Evolutionary conservation across 1,284 basidiomycete species (phyloP), one percentile per base, ranked within the genome.

Genomic region (Peniophora sp.): DNA sequence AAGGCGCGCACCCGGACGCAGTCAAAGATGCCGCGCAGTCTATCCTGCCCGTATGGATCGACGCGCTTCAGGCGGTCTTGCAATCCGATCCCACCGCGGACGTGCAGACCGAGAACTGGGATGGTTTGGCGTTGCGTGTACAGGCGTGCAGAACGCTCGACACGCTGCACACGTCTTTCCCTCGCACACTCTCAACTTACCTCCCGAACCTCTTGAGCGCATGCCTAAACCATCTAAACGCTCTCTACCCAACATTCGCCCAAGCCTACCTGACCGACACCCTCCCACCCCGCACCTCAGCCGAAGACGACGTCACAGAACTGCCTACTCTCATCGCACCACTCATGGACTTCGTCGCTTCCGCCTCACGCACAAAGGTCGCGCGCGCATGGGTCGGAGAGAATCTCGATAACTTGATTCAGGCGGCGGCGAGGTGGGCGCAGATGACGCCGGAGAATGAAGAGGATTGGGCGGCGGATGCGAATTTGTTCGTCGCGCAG

Each of bases 391-490:
- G 79, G 83, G 81, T 81, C 50, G 70, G 68, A 37, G 64, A 64
- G 24, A 75, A 86, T 61, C 65, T 89, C 50, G 64, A 72, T 18
- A 65, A 73, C 1, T 67, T 94, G 43, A 64, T 92, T 20, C 67
- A 71, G 9, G 69, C 76, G 3, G 73, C 89, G 2, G 79, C 93
- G 56, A 77, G 75, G 18, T 93, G 87, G 69, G 77, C 82, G 17
- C 92, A 94, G 63, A 94, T 98, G 74, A 93, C 93, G 0, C 75
- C 79, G 15, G 91, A 95, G 50, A 92, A 97, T 62, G 93, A 95
- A 64, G 92, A 95, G 47, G 87, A 83, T 37, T 98, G 96, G 95
- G 80, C 81, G 3, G 81, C 74, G 50, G 89, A 97, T 60, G 83
- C 91, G 1, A 96, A 97, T 57, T 83, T 88, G 2, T 98, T 98